Percentiles rank a stretch among this genome's conserved stretches.
These are phyloP conservation scores for Plantago lanceolata DNA, from an alignment of 305 asterid genomes.

Conservation along the genomic window DNA sequence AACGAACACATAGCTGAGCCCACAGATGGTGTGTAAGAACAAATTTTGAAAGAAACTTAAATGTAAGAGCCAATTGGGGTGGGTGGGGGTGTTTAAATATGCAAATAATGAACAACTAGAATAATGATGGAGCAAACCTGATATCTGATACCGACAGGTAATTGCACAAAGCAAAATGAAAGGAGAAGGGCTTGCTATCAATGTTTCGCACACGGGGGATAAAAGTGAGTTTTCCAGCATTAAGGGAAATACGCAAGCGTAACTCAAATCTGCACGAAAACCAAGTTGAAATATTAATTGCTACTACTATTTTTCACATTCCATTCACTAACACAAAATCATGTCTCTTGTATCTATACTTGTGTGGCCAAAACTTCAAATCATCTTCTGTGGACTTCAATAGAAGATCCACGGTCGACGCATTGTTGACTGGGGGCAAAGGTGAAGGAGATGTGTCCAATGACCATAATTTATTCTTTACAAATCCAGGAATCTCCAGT, in stretches of 20 bases:
- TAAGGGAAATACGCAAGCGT: conserved; percentile 60
- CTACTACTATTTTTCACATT: conserved; percentile 14
- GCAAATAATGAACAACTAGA: conserved; percentile 14
- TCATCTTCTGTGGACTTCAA: conserved; percentile 79
- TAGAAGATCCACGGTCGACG: conserved; percentile 62
- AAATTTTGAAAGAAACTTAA: neutral
- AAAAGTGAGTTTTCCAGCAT: conserved; percentile 69
- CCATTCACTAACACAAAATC: neutral
- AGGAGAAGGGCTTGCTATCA: conserved; percentile 61
- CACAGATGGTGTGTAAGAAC: no score
- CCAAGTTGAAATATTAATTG: conserved; percentile 16
- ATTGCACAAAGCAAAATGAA: conserved; percentile 67
- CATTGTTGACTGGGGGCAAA: conserved; percentile 48
- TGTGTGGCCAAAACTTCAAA: conserved; percentile 76
- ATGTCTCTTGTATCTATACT: conserved; percentile 37
- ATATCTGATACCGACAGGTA: conserved; percentile 59
- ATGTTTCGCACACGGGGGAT: conserved; percentile 65
- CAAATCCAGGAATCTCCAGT: conserved; percentile 76
- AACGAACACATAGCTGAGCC: neutral
- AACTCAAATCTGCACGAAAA: conserved; percentile 69
- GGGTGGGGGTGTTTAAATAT: no score
- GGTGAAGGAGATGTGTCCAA: conserved; percentile 68
- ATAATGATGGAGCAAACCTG: conserved; percentile 35
- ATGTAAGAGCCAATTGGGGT: neutral
- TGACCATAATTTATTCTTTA: conserved; percentile 72